Evolutionary conservation across 75 land plant genomes (phyloP).

Genomic region (Pinus taeda): DNA sequence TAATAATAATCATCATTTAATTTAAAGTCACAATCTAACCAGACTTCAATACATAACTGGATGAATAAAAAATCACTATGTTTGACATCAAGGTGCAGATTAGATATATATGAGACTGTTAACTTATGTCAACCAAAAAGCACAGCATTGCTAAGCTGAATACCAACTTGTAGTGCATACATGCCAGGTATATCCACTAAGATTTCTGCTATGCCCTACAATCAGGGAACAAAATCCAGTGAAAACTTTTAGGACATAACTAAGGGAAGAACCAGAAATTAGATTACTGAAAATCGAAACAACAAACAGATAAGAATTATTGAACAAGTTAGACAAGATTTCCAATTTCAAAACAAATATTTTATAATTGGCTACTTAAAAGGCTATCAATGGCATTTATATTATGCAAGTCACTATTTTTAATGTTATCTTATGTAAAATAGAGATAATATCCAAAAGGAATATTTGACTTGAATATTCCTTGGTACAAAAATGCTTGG

Average conservation of each 20-base stretch:
- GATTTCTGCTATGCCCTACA: background rate
- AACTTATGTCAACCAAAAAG: background rate
- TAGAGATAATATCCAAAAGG: background rate
- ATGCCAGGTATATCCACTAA: background rate
- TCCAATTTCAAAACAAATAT: background rate
- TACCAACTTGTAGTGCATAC: background rate
- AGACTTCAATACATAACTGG: background rate
- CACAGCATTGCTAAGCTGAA: background rate
- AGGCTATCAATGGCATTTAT: background rate
- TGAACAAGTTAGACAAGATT: background rate
- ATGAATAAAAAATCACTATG: background rate
- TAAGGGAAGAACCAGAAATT: background rate
- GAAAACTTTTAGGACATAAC: background rate
- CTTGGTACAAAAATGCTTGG: background rate
- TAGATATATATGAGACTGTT: background rate
- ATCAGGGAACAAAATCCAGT: background rate
- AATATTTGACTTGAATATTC: background rate
- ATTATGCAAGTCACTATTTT: background rate
- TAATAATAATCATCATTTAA: too few relatives aligned
- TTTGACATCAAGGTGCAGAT: too few relatives aligned
- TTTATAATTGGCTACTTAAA: too few relatives aligned
- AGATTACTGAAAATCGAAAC: background rate
- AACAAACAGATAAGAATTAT: background rate
- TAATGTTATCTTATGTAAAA: background rate
- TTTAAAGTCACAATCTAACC: too few relatives aligned